These are phyloP conservation scores for Fusarium sp. DNA, from an alignment of 2,329 filamentous ascomycete species.

Conservation along the genomic window DNA sequence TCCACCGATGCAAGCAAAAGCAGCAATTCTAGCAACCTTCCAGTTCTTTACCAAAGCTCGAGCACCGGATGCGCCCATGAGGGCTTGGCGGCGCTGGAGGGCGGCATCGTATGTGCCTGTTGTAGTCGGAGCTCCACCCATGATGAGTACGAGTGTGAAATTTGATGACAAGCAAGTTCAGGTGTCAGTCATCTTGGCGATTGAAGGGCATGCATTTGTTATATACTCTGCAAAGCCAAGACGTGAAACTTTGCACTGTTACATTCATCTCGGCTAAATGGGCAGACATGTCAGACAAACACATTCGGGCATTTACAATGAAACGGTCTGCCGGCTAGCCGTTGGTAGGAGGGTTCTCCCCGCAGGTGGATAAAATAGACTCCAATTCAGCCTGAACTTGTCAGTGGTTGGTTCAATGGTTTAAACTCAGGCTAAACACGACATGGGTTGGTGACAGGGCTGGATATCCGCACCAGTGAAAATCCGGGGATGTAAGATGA, in stretches of 20 bases:
- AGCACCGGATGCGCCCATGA: slow-evolving; percentile 65
- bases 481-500: background rate
- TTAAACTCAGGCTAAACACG: slow-evolving; percentile 23
- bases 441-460: slow-evolving; percentile 8
- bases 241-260: slow-evolving; percentile 12
- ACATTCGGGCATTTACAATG: background rate
- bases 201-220: background rate
- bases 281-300: background rate
- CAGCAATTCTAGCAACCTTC: slow-evolving; percentile 68
- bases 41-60: slow-evolving; percentile 67
- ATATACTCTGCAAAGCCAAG: slow-evolving; percentile 13
- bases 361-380: slow-evolving; percentile 2
- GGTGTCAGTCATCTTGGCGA: background rate
- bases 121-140: slow-evolving; percentile 23
- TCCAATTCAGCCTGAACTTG: slow-evolving; percentile 18
- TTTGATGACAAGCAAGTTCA: background rate
- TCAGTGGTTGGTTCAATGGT: background rate
- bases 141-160: background rate
- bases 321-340: background rate
- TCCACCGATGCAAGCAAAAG: slow-evolving; percentile 72
- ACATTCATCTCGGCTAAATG: slow-evolving; percentile 19
- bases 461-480: slow-evolving; percentile 16
- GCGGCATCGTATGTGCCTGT: slow-evolving; percentile 61
- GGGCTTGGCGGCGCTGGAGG: slow-evolving; percentile 61
- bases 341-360: background rate